A percentile compares a stretch with the other conserved stretches of the same genome.
phyloP scores from a whole-genome alignment of 768 basidiomycete species.

The Lactarius indigo region DNA sequence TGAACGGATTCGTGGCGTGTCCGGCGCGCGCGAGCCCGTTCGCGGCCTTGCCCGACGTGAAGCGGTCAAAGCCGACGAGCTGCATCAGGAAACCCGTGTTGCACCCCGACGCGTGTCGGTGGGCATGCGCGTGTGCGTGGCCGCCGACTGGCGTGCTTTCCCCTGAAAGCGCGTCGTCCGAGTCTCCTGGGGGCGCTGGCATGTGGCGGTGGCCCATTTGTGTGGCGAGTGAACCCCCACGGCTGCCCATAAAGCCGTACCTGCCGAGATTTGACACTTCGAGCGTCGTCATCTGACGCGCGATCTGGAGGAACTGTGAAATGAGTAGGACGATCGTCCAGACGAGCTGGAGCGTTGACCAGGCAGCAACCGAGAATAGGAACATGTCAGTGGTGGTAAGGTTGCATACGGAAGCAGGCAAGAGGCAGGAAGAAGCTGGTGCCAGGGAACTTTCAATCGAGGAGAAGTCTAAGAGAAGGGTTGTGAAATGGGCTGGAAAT shows the following conservation, averaged over 20 bases:
- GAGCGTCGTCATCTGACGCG: constrained; percentile 91
- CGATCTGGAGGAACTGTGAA: constrained; percentile 89
- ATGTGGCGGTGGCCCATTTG: constrained; percentile 80
- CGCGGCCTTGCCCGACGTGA: constrained; percentile 86
- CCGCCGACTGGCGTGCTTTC: constrained; percentile 27
- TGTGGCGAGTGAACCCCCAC: constrained; percentile 61
- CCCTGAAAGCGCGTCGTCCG: constrained; percentile 47
- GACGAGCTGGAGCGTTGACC: constrained; percentile 91
- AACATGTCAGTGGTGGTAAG: constrained; percentile 74
- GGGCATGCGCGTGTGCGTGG: constrained; percentile 49
- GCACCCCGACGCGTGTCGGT: constrained; percentile 37
- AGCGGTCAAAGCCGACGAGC: constrained; percentile 89
- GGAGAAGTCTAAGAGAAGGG: constrained; percentile 49
- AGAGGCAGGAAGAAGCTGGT: constrained; percentile 58
- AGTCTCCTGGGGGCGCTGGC: constrained; percentile 34
- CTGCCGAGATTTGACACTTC: constrained; percentile 95
- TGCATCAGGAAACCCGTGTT: constrained; percentile 77
- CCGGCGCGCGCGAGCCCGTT: constrained; percentile 78
- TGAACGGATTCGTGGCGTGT: constrained; percentile 87
- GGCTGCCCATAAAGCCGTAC: constrained; percentile 96
- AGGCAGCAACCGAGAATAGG: constrained; percentile 74
- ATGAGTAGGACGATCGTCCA: constrained; percentile 90
- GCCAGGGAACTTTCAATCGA: constrained; percentile 38
- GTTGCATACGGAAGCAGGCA: constrained; percentile 66
- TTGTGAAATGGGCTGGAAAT: constrained; percentile 6